Evolutionary conservation across 768 basidiomycete genomes (phyloP).

Genomic region (Coprinopsis sp.): DNA sequence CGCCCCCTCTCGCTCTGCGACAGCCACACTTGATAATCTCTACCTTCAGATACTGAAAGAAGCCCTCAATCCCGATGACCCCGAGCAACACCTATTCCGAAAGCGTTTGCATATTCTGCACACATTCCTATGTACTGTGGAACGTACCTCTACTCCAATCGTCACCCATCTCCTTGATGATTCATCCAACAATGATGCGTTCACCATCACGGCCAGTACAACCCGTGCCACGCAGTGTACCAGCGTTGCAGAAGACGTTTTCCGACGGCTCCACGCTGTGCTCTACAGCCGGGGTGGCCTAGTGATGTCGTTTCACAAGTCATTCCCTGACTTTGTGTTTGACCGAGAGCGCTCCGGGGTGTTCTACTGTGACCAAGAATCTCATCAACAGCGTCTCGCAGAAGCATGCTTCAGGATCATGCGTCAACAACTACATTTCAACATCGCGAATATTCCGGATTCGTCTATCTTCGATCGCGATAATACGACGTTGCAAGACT

Average conservation of each 20-base stretch:
- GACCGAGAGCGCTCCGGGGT: not conserved
- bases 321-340: slow-evolving; percentile 1
- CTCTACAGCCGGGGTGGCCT: no score
- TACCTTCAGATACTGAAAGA: slow-evolving; percentile 14
- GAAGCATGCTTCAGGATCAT: no score
- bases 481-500: no score
- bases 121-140: slow-evolving; percentile 19
- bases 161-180: slow-evolving; percentile 13
- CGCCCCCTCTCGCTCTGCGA: no score
- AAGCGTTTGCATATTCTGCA: slow-evolving; percentile 14
- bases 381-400: no score
- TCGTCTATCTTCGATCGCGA: no score
- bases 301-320: no score
- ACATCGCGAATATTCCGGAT: no score
- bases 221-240: not conserved
- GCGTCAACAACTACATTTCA: no score
- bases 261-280: no score
- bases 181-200: not conserved
- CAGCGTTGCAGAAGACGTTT: no score
- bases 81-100: slow-evolving; percentile 5
- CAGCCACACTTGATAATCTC: slow-evolving; percentile 10
- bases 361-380: not conserved
- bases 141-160: slow-evolving; percentile 12
- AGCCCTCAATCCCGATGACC: slow-evolving; percentile 13
- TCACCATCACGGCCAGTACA: not conserved